A percentile compares a stretch with the other conserved stretches of the same genome.
phyloP scores from a whole-genome alignment of 306 rosid species.

The Clitoria ternatea region DNA sequence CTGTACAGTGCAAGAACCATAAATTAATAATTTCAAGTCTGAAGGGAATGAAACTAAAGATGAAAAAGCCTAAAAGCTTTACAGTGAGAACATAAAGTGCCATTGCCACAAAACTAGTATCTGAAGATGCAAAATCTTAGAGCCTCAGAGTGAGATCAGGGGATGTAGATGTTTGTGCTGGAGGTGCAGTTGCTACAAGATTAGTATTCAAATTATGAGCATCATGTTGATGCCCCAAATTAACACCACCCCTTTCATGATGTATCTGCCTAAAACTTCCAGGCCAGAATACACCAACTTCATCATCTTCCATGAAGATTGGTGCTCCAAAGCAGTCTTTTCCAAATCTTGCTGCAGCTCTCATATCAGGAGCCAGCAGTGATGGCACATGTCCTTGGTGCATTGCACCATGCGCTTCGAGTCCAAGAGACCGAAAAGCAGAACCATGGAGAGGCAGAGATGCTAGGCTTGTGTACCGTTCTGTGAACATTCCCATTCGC shows the following conservation, averaged over 20 bases:
- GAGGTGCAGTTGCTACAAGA: conserved; percentile 21
- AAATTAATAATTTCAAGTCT: conserved; percentile 26
- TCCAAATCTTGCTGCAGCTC: conserved; percentile 55
- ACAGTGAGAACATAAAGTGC: conserved; percentile 61
- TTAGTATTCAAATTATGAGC: conserved; percentile 31
- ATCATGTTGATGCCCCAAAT: conserved; percentile 14
- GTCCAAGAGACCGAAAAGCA: conserved; percentile 58
- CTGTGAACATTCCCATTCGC: conserved; percentile 70
- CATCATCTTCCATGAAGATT: conserved; percentile 56
- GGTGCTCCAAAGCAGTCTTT: conserved; percentile 46
- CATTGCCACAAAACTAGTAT: conserved; percentile 21
- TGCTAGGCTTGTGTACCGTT: conserved; percentile 68
- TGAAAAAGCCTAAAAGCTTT: conserved; percentile 41
- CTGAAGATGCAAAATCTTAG: conserved; percentile 29
- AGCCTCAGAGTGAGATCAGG: conserved; percentile 90
- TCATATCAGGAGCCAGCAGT: conserved; percentile 34
- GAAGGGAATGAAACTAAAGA: background rate
- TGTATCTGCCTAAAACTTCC: conserved; percentile 75
- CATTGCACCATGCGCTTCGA: conserved; percentile 68
- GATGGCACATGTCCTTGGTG: conserved; percentile 47
- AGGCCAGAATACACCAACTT: conserved; percentile 65
- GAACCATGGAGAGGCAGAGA: conserved; percentile 85
- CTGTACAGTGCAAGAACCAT: conserved; percentile 46
- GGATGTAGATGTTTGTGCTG: conserved; percentile 39
- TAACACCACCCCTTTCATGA: conserved; percentile 32